Evolutionary conservation across 2,329 filamentous ascomycete species (phyloP).

Genomic region (Macrophomina tecta): DNA sequence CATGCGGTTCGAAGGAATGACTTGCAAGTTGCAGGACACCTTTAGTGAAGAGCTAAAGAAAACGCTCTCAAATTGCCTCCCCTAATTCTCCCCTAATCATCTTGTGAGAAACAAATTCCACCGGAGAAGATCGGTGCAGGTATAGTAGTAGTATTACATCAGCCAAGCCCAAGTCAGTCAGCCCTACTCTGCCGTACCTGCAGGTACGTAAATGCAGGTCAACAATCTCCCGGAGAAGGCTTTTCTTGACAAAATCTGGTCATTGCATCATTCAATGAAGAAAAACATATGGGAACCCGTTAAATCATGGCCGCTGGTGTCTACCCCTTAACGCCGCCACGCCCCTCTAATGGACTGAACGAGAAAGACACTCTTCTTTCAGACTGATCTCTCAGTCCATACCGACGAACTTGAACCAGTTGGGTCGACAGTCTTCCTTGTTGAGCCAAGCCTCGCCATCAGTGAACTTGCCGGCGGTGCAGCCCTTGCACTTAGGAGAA

Average conservation of each 20-base stretch:
- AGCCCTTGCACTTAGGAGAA: slow-evolving; percentile 89
- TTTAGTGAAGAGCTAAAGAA: too few species aligned
- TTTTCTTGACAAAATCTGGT: neutral
- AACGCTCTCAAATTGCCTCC: too few species aligned
- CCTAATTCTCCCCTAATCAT: too few species aligned
- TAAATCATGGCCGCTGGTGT: neutral
- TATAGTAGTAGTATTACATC: slow-evolving; percentile 16
- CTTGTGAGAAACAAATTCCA: too few species aligned
- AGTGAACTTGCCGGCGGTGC: slow-evolving; percentile 84
- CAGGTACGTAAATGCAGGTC: neutral
- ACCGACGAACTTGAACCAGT: slow-evolving; percentile 96
- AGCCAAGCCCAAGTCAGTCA: neutral
- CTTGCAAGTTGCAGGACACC: neutral
- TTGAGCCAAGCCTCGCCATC: slow-evolving; percentile 86
- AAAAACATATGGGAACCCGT: neutral
- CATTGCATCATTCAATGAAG: neutral
- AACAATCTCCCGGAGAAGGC: neutral
- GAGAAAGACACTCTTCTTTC: neutral
- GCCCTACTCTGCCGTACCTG: neutral
- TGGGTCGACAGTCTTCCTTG: slow-evolving; percentile 90
- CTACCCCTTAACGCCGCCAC: neutral
- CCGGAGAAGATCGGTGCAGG: too few species aligned
- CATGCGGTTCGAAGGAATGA: neutral
- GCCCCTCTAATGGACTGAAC: neutral
- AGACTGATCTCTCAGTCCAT: slow-evolving; percentile 62